Base-by-base conservation (phyloP, 2,329 filamentous ascomycete species). In the Chrysoporthe austroafricana region DNA sequence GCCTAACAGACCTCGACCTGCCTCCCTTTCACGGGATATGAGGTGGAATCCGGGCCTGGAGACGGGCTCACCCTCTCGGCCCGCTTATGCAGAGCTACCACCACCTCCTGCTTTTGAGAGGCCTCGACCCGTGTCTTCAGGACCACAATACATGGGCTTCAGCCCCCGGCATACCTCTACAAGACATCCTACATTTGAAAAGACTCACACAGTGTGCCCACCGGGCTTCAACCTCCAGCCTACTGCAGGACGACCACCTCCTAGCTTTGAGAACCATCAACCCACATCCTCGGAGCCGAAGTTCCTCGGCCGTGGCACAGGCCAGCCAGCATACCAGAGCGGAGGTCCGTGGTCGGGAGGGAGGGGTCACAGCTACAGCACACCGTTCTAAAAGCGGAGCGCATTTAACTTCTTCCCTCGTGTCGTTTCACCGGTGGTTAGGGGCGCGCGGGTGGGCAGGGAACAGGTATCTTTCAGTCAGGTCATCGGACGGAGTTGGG, bases 401-500 rank as follows among this genome's bases (percentile, higher is more conserved):
- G 39, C 54, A 57, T 18, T 14, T 26, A 34, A 54, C 6, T 39
- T 39, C 14, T 36, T 34, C 36, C 21, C 13, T 46, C 43, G 21
- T 48, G 9, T 61, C 48, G 26, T 48, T 42, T 46, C 34, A n/a
- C 13, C 26, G 50, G 39, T 26, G 62, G 36, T 18, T 44, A 11
- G 36, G 42, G 8, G 21, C 26, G 8, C 26, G 26, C 26, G 26
- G 26, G 26, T 26, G n/a, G 11, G 18, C 18, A 46, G n/a, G 26
- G 16, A 36, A 21, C 14, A 42, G 39, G 39, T 34, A 18, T 34
- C 32, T 46, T 44, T n/a, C 32, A 26, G 26, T 73, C 73, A 57
- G 46, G 62, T 64, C 56, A 67, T 67, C 70, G 64, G 66, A 70
- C 66, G 64, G 68, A 69, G 70, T 66, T 43, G 57, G 54, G 62